phyloP scores from a whole-genome alignment of 306 rosid genomes.

The Hippophae tibetana region DNA sequence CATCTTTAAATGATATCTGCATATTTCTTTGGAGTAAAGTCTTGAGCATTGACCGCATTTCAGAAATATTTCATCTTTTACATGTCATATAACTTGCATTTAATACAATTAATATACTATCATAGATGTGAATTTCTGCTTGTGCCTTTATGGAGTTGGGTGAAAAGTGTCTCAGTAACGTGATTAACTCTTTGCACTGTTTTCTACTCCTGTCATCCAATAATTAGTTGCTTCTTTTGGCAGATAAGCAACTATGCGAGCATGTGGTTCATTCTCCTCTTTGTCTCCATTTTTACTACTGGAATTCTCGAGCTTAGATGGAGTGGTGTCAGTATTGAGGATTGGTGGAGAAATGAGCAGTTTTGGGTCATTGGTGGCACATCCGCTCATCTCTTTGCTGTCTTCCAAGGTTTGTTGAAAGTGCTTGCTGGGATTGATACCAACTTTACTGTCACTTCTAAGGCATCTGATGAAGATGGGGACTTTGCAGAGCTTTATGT shows the following conservation, averaged over 20 bases:
- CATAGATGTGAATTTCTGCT: no score
- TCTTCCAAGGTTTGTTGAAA: conserved; percentile 90
- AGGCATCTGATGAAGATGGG: conserved; percentile 85
- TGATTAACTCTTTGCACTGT: not conserved
- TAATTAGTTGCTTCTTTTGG: conserved; percentile 13
- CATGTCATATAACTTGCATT: no score
- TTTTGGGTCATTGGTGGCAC: conserved; percentile 99
- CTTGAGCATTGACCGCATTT: no score
- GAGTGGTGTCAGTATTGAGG: conserved; percentile 97
- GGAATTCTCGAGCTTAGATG: conserved; percentile 98
- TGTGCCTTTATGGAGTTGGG: no score
- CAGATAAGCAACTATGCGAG: conserved; percentile 99
- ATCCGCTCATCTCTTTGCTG: conserved; percentile 94
- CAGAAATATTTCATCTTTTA: no score
- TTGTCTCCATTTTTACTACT: conserved; percentile 77
- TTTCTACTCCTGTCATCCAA: conserved; percentile 4
- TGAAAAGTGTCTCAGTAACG: not conserved
- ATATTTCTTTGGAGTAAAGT: no score
- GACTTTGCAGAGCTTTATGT: conserved; percentile 86
- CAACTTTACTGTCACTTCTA: conserved; percentile 86
- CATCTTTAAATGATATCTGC: no score
- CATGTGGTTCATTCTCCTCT: conserved; percentile 96
- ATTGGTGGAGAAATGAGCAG: conserved; percentile 99
- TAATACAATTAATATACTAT: no score
- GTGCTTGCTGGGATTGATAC: conserved; percentile 94